Evolutionary conservation across 2,329 filamentous ascomycete species (phyloP).

Genomic region (Penicillium paneum): DNA sequence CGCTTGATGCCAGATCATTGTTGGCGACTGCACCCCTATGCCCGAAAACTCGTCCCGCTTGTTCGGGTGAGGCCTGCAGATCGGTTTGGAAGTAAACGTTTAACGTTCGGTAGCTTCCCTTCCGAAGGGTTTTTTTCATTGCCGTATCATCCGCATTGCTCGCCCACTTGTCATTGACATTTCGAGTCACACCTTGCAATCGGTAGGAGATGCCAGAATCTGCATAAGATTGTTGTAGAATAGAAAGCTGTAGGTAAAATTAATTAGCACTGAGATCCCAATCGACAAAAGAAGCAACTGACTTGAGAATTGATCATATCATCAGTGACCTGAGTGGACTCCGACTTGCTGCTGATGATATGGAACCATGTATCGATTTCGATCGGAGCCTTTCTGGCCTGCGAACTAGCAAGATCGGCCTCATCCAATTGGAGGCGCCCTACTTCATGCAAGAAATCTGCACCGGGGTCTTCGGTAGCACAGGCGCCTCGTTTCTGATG

Average conservation of each 20-base stretch:
- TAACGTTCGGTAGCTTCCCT: conserved; percentile 53
- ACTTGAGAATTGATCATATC: conserved; percentile 38
- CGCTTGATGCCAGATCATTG: conserved; percentile 25
- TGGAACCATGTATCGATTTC: conserved; percentile 45
- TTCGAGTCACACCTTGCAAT: conserved; percentile 50
- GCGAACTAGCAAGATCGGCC: conserved; percentile 8
- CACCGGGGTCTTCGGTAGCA: conserved; percentile 30
- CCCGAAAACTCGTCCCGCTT: conserved; percentile 24
- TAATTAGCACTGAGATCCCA: conserved; percentile 1
- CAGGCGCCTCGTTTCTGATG: conserved; percentile 27
- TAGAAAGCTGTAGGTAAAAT: conserved; percentile 25
- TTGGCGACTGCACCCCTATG: conserved; percentile 14
- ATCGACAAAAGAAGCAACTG: conserved; percentile 6
- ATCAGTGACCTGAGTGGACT: conserved; percentile 29
- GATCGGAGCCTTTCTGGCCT: conserved; percentile 28
- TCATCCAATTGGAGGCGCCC: conserved; percentile 23
- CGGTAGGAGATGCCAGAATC: conserved; percentile 49
- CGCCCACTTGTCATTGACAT: conserved; percentile 56
- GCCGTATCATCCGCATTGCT: conserved; percentile 46
- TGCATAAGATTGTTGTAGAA: conserved; percentile 47
- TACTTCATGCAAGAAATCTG: conserved; percentile 27
- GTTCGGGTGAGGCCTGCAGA: conserved; percentile 35
- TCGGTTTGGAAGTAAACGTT: conserved; percentile 62
- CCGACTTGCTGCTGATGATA: conserved; percentile 36
- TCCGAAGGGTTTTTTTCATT: conserved; percentile 54